Percentiles rank a stretch among this genome's conserved stretches.
phyloP scores from a whole-genome alignment of 768 basidiomycete species.

The Russula brevipes region DNA sequence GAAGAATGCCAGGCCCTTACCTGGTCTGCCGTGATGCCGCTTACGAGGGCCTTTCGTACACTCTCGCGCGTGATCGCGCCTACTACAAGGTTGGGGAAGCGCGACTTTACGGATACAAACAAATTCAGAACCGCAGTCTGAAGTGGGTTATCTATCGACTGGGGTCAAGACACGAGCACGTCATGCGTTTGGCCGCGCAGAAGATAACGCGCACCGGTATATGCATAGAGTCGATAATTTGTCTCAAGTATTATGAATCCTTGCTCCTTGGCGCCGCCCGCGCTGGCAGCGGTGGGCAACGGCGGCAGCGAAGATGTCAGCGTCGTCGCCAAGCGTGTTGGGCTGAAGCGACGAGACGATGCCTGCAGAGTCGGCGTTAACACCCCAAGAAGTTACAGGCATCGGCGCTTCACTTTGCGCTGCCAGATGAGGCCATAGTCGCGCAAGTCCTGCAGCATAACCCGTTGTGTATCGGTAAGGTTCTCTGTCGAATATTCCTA shows the following conservation, averaged over 20 bases:
- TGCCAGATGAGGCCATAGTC: constrained; percentile 95
- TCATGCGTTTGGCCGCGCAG: not conserved
- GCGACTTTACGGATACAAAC: constrained; percentile 86
- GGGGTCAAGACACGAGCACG: constrained; percentile 13
- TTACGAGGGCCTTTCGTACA: constrained; percentile 87
- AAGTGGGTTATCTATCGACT: constrained; percentile 74
- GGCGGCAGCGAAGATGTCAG: constrained; percentile 87
- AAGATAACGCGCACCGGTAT: constrained; percentile 64
- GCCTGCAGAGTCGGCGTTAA: constrained; percentile 39
- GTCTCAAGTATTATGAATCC: constrained; percentile 97
- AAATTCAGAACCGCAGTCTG: constrained; percentile 95
- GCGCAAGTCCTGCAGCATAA: constrained; percentile 87
- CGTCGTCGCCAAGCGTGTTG: constrained; percentile 91
- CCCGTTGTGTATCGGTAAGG: constrained; percentile 70
- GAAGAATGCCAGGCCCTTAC: constrained; percentile 38
- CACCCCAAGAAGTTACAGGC: not conserved
- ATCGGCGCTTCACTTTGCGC: constrained; percentile 47
- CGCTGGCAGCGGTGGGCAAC: constrained; percentile 55
- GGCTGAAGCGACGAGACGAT: constrained; percentile 78
- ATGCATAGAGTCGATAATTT: constrained; percentile 97
- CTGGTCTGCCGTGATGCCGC: constrained; percentile 96
- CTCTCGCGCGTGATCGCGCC: constrained; percentile 93
- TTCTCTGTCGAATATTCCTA: constrained; percentile 88
- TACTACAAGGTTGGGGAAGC: constrained; percentile 96
- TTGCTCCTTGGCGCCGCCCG: constrained; percentile 58